Conservation (phyloP, 2,329 filamentous ascomycete species). For the Trichophyton verrucosum region DNA sequence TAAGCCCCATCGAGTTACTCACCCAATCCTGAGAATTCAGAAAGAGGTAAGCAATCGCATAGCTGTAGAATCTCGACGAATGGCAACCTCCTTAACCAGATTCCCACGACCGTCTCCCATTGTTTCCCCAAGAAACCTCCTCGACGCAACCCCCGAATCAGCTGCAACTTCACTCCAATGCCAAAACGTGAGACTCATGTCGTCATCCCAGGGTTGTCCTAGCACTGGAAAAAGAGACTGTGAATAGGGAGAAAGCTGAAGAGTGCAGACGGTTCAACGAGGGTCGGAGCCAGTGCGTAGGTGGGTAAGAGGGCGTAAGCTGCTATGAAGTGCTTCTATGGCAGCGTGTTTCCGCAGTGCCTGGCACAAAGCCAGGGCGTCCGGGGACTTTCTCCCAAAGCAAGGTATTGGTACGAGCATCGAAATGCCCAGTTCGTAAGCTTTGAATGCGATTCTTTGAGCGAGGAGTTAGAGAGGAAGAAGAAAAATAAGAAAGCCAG, state of each 20-base stretch:
- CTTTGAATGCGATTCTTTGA: constrained; percentile 99
- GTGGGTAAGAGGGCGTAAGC: constrained; percentile 59
- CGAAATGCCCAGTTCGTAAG: constrained; percentile 60
- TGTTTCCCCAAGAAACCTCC: constrained; percentile 28
- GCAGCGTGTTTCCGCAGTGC: constrained; percentile 94
- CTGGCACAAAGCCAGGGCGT: constrained; percentile 51
- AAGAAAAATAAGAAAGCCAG: constrained; percentile 19
- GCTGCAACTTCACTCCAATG: not conserved
- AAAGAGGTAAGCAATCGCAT: constrained; percentile 71
- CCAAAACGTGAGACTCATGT: constrained; percentile 11
- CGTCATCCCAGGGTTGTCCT: constrained; percentile 9
- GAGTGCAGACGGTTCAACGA: constrained; percentile 41
- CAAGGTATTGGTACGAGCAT: constrained; percentile 31
- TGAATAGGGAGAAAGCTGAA: constrained; percentile 21
- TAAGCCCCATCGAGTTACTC: constrained; percentile 99
- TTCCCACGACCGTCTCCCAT: constrained; percentile 8
- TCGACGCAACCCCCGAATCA: constrained; percentile 4
- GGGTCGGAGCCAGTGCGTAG: constrained; percentile 31
- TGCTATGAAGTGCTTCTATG: constrained; percentile 89
- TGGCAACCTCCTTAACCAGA: constrained; percentile 48
- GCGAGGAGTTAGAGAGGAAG: constrained; percentile 63
- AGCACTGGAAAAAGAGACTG: constrained; percentile 23
- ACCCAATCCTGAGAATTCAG: constrained; percentile 17
- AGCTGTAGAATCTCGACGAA: constrained; percentile 84
- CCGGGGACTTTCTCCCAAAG: constrained; percentile 99